Conservation (phyloP, 176 grass and related monocot genomes). For the Musa troglodytarum region DNA sequence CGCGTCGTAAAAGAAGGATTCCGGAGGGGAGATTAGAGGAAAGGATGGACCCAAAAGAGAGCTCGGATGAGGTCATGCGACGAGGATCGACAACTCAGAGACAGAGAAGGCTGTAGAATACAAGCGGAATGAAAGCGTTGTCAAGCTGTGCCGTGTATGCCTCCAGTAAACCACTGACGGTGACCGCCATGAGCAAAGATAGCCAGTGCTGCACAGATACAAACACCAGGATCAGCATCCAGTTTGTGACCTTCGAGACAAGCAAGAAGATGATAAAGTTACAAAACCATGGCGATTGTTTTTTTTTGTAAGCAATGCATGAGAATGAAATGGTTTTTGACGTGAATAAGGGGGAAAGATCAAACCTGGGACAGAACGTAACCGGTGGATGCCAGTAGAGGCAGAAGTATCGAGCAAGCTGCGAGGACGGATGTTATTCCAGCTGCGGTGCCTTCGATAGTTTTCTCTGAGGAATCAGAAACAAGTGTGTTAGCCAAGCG, state of each 20-base stretch:
- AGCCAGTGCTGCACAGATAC: slow-evolving; percentile 64
- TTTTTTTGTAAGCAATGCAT: too few species aligned
- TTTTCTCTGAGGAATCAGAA: slow-evolving; percentile 56
- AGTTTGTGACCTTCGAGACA: background rate
- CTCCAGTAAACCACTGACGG: slow-evolving; percentile 65
- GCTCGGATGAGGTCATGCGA: too few species aligned
- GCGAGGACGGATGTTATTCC: slow-evolving; percentile 83
- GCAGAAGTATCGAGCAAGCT: slow-evolving; percentile 66
- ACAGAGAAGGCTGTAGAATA: slow-evolving; percentile 90
- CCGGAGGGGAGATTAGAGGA: too few species aligned
- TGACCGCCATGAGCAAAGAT: slow-evolving; percentile 71
- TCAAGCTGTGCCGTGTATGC: slow-evolving; percentile 86
- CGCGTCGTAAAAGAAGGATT: too few species aligned
- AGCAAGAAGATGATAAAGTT: background rate
- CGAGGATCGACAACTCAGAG: slow-evolving; percentile 20
- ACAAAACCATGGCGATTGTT: too few species aligned
- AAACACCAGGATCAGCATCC: slow-evolving; percentile 9
- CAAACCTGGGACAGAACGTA: slow-evolving; percentile 89
- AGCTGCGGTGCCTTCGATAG: slow-evolving; percentile 89
- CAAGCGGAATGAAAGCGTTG: slow-evolving; percentile 90
- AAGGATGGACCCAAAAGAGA: too few species aligned
- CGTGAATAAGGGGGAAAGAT: background rate
- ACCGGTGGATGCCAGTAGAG: slow-evolving; percentile 71
- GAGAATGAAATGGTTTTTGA: background rate
- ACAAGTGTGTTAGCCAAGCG: background rate